Evolutionary conservation across 176 grass and related monocot genomes (phyloP), one percentile per base, ranked within the genome.

Genomic region (Raddia guianensis): DNA sequence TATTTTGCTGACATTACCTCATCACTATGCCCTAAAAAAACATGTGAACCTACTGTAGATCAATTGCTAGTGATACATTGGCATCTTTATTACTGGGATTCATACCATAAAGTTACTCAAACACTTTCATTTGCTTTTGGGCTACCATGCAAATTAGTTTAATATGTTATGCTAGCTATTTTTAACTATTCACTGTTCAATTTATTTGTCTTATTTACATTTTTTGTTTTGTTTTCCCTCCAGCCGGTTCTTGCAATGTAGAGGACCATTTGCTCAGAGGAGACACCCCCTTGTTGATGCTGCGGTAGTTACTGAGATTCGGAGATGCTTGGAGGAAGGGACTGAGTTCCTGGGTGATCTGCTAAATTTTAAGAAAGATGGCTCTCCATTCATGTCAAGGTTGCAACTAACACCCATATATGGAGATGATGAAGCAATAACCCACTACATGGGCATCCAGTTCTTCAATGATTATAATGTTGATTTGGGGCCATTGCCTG

Each of bases 231-330:
- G 32, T 7, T 27, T 74, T 67, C 58, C 59, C 49, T 8, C 18
- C 88, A 99, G 97, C 85, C 97, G 97, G 67, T 99, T 99, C 66
- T 74, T 99, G 81, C 97, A 99, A 72, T 96, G 80, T 56, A 88
- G 97, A 73, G 97, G 94, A 79, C 91, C 93, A 72, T 90, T 88
- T 82, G 93, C 93, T 32, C 75, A 86, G 77, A 85, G 97, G 59
- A 81, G 97, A 67, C 97, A 99, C 61, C 97, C 93, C 12, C 86
- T 93, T 73, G 97, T 99, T 68, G 97, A 99, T 82, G 64, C 89
- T 49, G 85, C 83, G 71, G 79, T 86, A 54, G 91, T 99, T 84
- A 85, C 89, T 63, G 85, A 89, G 62, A 96, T 95, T 64, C 90
- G 89, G 44, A 85, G 69, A 86, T 90, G 89, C 78, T 77, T 99